phyloP scores from a whole-genome alignment of 495 filamentous ascomycete genomes.

The Oidiodendron maius region DNA sequence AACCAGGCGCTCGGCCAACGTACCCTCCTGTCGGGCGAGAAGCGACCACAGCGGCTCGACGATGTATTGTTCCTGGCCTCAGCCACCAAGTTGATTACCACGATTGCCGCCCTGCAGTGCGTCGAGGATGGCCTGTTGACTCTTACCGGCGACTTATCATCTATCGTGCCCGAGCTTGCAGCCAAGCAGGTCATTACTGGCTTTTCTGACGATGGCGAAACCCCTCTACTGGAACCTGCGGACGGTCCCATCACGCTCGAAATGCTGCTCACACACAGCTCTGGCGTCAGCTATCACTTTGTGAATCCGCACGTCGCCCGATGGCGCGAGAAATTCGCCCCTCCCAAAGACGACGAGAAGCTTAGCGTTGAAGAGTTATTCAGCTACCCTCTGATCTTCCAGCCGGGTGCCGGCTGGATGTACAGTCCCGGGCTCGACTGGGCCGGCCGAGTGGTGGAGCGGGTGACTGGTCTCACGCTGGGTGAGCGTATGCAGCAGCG shows the following conservation, averaged over 20 bases:
- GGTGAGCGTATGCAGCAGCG: neutral
- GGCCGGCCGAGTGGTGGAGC: neutral
- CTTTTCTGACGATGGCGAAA: constrained; percentile 14
- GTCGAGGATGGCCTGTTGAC: constrained; percentile 46
- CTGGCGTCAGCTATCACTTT: constrained; percentile 1
- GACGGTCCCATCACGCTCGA: constrained; percentile 16
- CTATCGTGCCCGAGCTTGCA: constrained; percentile 20
- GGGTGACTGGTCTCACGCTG: neutral
- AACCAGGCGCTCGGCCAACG: constrained; percentile 19
- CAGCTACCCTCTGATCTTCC: constrained; percentile 34
- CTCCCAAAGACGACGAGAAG: neutral
- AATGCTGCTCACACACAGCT: constrained; percentile 2
- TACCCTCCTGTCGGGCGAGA: no score
- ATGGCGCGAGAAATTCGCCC: constrained; percentile 16
- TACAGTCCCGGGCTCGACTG: constrained; percentile 29
- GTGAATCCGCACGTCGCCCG: constrained; percentile 16
- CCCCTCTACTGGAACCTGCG: constrained; percentile 22
- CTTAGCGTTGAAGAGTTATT: no score
- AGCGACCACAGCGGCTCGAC: neutral
- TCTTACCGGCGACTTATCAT: constrained; percentile 8
- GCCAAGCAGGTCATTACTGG: constrained; percentile 17
- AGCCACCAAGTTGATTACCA: constrained; percentile 31
- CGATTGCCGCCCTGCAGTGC: constrained; percentile 53
- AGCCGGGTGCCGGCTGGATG: constrained; percentile 44
- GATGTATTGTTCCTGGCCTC: constrained; percentile 18